A percentile compares a stretch with the other conserved stretches of the same genome.
Evolutionary conservation across 805 yeast species (phyloP).

Genomic region (Dipodascus geniculatus): DNA sequence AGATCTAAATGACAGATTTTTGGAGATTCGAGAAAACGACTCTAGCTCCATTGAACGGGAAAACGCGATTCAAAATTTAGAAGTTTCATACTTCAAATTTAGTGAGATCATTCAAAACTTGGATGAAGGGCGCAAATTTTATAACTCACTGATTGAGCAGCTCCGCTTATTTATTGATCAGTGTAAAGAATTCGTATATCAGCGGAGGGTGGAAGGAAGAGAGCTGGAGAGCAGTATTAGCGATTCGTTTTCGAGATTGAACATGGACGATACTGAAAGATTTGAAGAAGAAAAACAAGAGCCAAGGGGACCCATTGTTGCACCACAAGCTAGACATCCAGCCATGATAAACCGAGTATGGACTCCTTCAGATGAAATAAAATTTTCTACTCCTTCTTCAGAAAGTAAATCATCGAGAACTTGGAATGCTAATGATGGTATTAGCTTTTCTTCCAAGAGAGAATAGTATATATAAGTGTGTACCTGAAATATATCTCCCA

Average conservation of each 20-base stretch:
- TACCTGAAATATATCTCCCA: no score
- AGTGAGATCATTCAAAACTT: conserved; percentile 48
- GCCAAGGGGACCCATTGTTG: conserved; percentile 1
- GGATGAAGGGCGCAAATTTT: conserved; percentile 60
- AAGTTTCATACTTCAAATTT: conserved; percentile 37
- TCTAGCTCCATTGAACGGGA: conserved; percentile 31
- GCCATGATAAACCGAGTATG: conserved; percentile 1
- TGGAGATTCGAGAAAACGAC: conserved; percentile 15
- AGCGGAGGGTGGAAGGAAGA: conserved; percentile 41
- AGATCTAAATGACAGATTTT: conserved; percentile 15
- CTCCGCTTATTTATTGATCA: conserved; percentile 35
- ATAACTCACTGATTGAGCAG: conserved; percentile 44
- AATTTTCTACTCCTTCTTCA: conserved; percentile 4
- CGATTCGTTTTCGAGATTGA: conserved; percentile 24
- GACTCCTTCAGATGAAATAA: background rate
- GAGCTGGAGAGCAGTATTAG: conserved; percentile 29
- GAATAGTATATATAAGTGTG: no score
- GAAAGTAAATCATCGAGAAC: conserved; percentile 5
- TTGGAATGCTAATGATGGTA: conserved; percentile 6
- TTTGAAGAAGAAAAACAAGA: conserved; percentile 19
- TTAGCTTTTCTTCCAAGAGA: background rate
- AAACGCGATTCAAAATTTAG: conserved; percentile 39
- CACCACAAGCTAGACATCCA: conserved; percentile 7
- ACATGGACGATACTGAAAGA: conserved; percentile 15
- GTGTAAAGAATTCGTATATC: conserved; percentile 40